A percentile compares a stretch with the other conserved stretches of the same genome.
Conservation (phyloP, 2,329 filamentous ascomycete species). For the Fragosphaeria purpurea region DNA sequence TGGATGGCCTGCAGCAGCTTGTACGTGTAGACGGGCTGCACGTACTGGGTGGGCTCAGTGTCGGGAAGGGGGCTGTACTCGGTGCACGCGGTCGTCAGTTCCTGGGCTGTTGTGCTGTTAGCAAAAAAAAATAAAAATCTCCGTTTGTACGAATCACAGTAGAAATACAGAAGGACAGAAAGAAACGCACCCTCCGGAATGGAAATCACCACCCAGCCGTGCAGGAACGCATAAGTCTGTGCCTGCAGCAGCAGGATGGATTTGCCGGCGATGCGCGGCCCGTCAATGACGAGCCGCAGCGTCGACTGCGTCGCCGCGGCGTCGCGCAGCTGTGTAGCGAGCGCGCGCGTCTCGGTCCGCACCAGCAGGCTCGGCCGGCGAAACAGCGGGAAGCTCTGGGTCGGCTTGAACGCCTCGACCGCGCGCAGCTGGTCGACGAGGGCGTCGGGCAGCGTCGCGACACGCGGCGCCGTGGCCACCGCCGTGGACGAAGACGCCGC, state of each 20-base stretch:
- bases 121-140: neutral
- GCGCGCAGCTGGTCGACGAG: slow-evolving; percentile 72
- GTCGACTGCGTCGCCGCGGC: slow-evolving; percentile 44
- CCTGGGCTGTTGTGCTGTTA: slow-evolving; percentile 48
- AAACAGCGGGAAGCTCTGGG: slow-evolving; percentile 83
- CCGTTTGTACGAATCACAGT: neutral
- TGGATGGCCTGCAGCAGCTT: slow-evolving; percentile 63
- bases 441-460: slow-evolving; percentile 58
- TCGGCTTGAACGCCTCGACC: slow-evolving; percentile 83
- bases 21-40: slow-evolving; percentile 69
- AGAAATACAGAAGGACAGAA: neutral
- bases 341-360: slow-evolving; percentile 63
- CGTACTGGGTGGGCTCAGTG: slow-evolving; percentile 51
- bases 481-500: neutral
- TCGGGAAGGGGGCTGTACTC: slow-evolving; percentile 64
- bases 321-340: slow-evolving; percentile 54
- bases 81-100: slow-evolving; percentile 69
- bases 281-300: slow-evolving; percentile 58
- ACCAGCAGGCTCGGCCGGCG: slow-evolving; percentile 69
- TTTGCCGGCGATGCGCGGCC: slow-evolving; percentile 71
- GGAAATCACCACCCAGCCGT: slow-evolving; percentile 76
- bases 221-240: slow-evolving; percentile 68
- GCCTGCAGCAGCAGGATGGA: slow-evolving; percentile 78
- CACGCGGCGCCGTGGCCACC: slow-evolving; percentile 24
- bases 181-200: slow-evolving; percentile 68